phyloP scores from a whole-genome alignment of 2,329 filamentous ascomycete species.

The Penicillium sp. region DNA sequence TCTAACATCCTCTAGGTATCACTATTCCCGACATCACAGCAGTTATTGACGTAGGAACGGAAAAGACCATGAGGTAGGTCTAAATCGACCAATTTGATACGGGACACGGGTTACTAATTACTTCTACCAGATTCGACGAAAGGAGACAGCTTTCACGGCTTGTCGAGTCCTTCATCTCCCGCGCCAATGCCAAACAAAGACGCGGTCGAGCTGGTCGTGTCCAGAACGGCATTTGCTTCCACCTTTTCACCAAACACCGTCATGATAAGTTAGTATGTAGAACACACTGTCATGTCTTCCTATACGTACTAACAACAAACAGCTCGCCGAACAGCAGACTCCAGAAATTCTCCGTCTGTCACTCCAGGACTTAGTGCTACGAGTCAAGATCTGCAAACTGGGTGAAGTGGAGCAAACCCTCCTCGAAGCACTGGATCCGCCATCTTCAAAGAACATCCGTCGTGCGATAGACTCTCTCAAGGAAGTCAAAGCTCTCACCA shows the following conservation, averaged over 20 bases:
- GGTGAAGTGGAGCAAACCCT: constrained; percentile 91
- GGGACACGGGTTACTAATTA: constrained; percentile 12
- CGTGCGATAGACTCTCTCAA: constrained; percentile 90
- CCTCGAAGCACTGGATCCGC: constrained; percentile 84
- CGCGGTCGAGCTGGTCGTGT: constrained; percentile 93
- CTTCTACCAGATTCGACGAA: constrained; percentile 75
- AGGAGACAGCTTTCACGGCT: constrained; percentile 85
- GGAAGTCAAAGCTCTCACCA: constrained; percentile 86
- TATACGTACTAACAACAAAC: constrained; percentile 17
- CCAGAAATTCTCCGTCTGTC: constrained; percentile 95
- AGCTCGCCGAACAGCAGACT: constrained; percentile 90
- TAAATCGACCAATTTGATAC: constrained; percentile 3
- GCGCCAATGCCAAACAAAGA: constrained; percentile 93
- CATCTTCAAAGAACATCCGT: constrained; percentile 88
- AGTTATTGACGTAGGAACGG: constrained; percentile 94
- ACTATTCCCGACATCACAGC: constrained; percentile 98
- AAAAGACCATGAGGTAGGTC: constrained; percentile 78
- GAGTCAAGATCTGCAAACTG: constrained; percentile 96
- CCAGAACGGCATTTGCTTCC: constrained; percentile 92
- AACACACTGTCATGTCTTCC: not conserved
- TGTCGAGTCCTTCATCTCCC: constrained; percentile 92
- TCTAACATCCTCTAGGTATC: constrained; percentile 56
- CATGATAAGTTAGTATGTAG: constrained; percentile 69
- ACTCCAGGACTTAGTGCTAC: constrained; percentile 90
- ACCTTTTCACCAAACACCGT: constrained; percentile 88